Conservation (phyloP, 495 filamentous ascomycete species). For the Talaromyces trachyspermus region DNA sequence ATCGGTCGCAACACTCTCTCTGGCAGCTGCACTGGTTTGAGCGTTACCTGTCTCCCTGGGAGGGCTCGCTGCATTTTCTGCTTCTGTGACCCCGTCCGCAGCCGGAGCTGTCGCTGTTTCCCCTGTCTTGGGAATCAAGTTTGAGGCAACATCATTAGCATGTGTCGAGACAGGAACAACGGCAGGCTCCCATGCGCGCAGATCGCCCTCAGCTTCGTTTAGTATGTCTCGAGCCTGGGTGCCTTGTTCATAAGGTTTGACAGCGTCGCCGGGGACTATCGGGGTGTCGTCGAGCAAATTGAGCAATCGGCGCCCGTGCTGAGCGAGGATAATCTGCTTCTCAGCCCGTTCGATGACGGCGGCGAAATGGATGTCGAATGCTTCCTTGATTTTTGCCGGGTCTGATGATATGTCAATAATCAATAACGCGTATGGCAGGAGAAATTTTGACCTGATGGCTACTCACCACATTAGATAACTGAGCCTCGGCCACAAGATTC, state of each 20-base stretch:
- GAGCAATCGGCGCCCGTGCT: constrained; percentile 76
- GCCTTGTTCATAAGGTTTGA: constrained; percentile 55
- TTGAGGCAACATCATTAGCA: constrained; percentile 19
- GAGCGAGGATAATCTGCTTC: constrained; percentile 89
- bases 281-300: constrained; percentile 87
- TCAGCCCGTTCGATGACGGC: constrained; percentile 91
- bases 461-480: constrained; percentile 84
- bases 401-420: constrained; percentile 38
- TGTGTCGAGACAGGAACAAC: constrained; percentile 44
- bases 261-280: constrained; percentile 76
- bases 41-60: background rate
- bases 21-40: background rate
- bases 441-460: constrained; percentile 7
- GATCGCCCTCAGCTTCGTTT: constrained; percentile 87
- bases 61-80: background rate
- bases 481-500: constrained; percentile 90
- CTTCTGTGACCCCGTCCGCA: background rate
- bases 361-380: constrained; percentile 77
- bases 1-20: background rate
- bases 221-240: constrained; percentile 69
- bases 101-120: background rate
- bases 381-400: constrained; percentile 89
- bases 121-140: constrained; percentile 16
- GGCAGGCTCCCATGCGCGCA: constrained; percentile 64
- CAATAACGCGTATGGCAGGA: no score